Evolutionary conservation across 306 rosid species (phyloP), one percentile per base, ranked within the genome.

Genomic region (Quercus aquifolioides): DNA sequence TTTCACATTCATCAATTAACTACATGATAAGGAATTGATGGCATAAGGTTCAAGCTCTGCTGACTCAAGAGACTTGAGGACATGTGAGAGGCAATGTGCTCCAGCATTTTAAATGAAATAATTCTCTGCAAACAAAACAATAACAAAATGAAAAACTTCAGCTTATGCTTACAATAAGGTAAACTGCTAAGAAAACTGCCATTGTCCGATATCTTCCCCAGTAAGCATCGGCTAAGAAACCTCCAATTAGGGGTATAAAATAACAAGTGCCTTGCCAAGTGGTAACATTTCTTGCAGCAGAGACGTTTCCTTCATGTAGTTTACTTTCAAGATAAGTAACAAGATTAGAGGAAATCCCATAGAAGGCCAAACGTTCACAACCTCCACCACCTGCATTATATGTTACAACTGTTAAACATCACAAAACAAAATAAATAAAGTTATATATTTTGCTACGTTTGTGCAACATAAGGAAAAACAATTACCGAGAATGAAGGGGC

Each of bases 171-270:
- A 92, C 98, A 28, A 92, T 57, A 80, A 94, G 88, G 81, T 94
- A 92, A 74, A 94, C 86, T 0, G 76, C 83, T 79, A 97, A 94
- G 84, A 92, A 94, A 69, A 41, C 55, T 26, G 97, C 94, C 81
- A 94, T 94, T 11, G 98, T 94, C 98, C 98, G 91, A 83, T 91
- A 94, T 89, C 98, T 87, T 80, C 98, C 98, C 97, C 92, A 94
- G 85, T 88, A 92, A 79, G 97, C 92, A 92, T 94, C 98, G 49
- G 98, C 98, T 46, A 92, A 63, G 69, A 94, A 78, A 58, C 97
- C 98, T 79, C 98, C 98, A 81, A 94, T 88, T 33, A 94, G 97
- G 80, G 98, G 98, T 68, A 97, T 71, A 80, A 94, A 97, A 89
- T 92, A 94, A 85, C 98, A 94, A 78, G 98, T 94, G 72, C 97